phyloP scores from a whole-genome alignment of 2,329 filamentous ascomycete genomes.

The Verticillium nonalfalfae region DNA sequence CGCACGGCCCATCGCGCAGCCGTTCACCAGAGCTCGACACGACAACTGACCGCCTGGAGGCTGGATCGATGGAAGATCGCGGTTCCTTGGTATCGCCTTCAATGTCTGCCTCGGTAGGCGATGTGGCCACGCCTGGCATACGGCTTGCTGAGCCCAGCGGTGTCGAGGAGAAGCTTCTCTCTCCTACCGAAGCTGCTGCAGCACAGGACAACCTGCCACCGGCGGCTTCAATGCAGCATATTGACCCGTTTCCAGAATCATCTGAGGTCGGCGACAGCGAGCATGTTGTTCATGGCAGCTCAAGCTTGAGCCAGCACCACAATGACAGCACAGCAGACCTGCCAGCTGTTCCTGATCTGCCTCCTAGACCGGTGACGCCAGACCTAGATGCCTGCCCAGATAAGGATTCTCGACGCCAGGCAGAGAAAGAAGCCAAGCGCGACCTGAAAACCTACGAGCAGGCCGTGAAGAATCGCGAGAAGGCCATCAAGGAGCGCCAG shows the following conservation, averaged over 20 bases:
- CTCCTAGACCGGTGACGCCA: constrained; percentile 46
- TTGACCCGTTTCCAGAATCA: neutral
- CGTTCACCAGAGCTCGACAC: neutral
- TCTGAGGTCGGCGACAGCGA: neutral
- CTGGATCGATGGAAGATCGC: neutral
- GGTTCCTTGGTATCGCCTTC: neutral
- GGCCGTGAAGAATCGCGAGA: constrained; percentile 60
- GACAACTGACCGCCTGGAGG: constrained; percentile 13
- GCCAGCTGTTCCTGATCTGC: constrained; percentile 40
- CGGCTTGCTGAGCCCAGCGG: neutral
- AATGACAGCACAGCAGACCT: constrained; percentile 19
- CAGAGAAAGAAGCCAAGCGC: constrained; percentile 61
- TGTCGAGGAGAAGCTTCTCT: neutral
- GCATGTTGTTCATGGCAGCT: neutral
- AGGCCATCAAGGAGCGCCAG: constrained; percentile 54
- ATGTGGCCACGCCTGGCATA: neutral
- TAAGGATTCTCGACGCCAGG: constrained; percentile 59
- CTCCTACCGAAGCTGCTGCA: neutral
- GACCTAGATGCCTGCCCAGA: constrained; percentile 54
- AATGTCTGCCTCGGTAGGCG: neutral
- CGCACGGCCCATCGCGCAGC: neutral
- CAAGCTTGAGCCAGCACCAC: neutral
- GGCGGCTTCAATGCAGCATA: neutral
- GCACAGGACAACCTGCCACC: neutral
- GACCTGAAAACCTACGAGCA: constrained; percentile 59